phyloP scores from a whole-genome alignment of 768 basidiomycete genomes.

The Tulasnella sp. region DNA sequence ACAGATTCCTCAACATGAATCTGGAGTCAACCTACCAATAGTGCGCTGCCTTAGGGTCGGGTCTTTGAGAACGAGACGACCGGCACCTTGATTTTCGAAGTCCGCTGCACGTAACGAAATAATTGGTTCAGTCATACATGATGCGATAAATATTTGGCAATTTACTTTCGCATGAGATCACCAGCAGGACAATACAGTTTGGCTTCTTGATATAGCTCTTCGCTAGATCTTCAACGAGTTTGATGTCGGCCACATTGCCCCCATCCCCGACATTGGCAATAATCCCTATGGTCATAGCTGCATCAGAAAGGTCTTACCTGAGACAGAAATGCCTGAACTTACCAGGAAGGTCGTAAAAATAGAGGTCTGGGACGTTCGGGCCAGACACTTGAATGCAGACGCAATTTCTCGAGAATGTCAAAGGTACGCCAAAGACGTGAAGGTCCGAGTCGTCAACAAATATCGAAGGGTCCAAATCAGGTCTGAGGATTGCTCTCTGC shows the following conservation, averaged over 20 bases:
- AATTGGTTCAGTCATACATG: background rate
- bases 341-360: slow-evolving; percentile 63
- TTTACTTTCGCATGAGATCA: slow-evolving; percentile 27
- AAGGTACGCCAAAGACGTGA: slow-evolving; percentile 2
- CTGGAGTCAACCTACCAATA: slow-evolving; percentile 48
- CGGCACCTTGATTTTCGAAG: slow-evolving; percentile 74
- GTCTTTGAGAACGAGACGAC: slow-evolving; percentile 54
- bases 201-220: slow-evolving; percentile 16
- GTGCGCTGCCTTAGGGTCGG: slow-evolving; percentile 65
- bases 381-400: slow-evolving; percentile 59
- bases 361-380: slow-evolving; percentile 56
- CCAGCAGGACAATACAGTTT: slow-evolving; percentile 24
- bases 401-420: slow-evolving; percentile 51
- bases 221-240: slow-evolving; percentile 22
- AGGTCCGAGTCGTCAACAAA: slow-evolving; percentile 23
- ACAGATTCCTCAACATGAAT: slow-evolving; percentile 56
- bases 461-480: slow-evolving; percentile 15
- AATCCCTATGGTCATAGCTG: slow-evolving; percentile 10
- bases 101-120: slow-evolving; percentile 49
- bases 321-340: background rate
- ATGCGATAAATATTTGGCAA: background rate
- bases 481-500: slow-evolving; percentile 31
- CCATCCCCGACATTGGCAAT: slow-evolving; percentile 26
- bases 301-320: background rate
- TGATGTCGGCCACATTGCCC: slow-evolving; percentile 21